Base-by-base conservation (phyloP, 257 asterid genomes). In the Solanum stenotomum region DNA sequence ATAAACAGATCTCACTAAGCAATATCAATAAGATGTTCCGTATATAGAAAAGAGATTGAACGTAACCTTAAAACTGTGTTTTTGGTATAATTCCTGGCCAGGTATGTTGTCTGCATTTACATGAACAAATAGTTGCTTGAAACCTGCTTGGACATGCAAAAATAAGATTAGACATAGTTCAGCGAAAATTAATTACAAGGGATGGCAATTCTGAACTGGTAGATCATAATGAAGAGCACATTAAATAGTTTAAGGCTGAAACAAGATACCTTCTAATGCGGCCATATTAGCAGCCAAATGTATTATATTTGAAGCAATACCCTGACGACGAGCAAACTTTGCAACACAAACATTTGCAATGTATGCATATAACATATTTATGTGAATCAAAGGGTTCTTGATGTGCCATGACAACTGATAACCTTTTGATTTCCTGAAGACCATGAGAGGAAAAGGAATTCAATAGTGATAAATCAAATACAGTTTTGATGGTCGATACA, bases 281-380 rank as follows among this genome's bases (percentile, higher is more conserved):
- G 98, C 98, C 83, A 87, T 94, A 70, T 95, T 96, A 84, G 92
- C 89, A 61, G 98, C 98, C 91, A 94, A 91, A 91, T 91, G 90
- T 68, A 94, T 88, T 95, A 95, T 91, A 90, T 96, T 96, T 68
- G 98, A 92, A 88, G 98, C 99, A 91, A 96, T 94, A 88, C 98
- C 96, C 91, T 91, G 99, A 63, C 98, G 98, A 76, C 98, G 96
- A 86, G 99, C 98, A 89, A 88, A 95, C 92, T 94, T 95, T 67
- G 99, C 97, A 83, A 96, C 98, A 90, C 97, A 92, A 85, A 95
- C 97, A 89, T 95, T 96, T 79, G 99, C 95, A 92, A 96, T 91
- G 87, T 96, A 96, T 83, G 97, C 98, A 90, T 96, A 95, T 89
- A 9, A 9, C 12, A 40, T 40, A 40, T 40, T 92, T 94, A 85